phyloP scores from a whole-genome alignment of 192 early-diverging fungal genomes.

The Podila epicladia region DNA sequence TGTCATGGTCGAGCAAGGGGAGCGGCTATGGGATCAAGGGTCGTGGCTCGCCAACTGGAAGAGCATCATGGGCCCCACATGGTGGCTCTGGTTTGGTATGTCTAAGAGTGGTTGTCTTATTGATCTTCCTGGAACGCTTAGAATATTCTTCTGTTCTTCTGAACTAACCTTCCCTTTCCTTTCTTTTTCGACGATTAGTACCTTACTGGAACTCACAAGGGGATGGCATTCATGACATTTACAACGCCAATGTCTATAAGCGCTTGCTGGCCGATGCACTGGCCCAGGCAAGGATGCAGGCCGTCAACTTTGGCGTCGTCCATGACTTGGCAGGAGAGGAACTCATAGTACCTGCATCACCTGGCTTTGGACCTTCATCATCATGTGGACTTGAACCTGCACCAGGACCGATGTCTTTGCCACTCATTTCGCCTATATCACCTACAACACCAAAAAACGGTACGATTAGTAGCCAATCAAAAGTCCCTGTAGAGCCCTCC shows the following conservation, averaged over 20 bases:
- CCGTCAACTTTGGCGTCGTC: conserved; percentile 23
- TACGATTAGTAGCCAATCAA: too few species aligned
- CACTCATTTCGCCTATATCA: too few species aligned
- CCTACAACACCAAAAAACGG: too few species aligned
- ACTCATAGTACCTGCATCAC: too few species aligned
- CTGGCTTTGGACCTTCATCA: too few species aligned
- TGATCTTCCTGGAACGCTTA: too few species aligned
- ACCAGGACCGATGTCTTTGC: too few species aligned
- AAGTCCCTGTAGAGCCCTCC: too few species aligned
- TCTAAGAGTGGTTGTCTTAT: background rate
- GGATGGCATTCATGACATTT: conserved; percentile 43
- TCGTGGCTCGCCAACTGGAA: conserved; percentile 8
- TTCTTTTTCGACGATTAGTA: background rate
- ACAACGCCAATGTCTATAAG: conserved; percentile 29
- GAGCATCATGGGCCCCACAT: background rate
- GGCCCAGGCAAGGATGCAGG: conserved; percentile 41
- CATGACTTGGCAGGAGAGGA: background rate
- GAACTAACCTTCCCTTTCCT: background rate
- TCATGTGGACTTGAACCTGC: too few species aligned
- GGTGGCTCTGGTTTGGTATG: conserved; percentile 3
- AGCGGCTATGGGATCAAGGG: background rate
- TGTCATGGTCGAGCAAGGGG: background rate
- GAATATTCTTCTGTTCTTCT: background rate
- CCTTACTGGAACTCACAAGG: conserved; percentile 28
- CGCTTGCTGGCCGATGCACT: conserved; percentile 26